phyloP scores from a whole-genome alignment of 2,329 filamentous ascomycete species.

The Chaetomiaceae sp. region DNA sequence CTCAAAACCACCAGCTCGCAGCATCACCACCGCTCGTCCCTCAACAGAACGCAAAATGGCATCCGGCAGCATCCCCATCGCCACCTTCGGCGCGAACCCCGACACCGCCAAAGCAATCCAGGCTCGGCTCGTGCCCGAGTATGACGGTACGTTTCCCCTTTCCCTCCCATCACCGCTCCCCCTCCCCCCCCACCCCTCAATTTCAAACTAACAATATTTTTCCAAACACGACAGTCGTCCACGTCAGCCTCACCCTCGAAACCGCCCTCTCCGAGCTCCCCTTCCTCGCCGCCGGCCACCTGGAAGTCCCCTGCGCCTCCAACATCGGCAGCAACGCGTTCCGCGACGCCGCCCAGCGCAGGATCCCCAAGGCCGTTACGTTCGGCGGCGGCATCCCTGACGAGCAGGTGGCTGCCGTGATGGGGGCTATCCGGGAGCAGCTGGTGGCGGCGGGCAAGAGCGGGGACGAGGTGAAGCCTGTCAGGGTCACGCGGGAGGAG shows the following conservation, averaged over 20 bases:
- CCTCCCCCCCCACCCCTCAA: background rate
- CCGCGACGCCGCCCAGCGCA: conserved; percentile 10
- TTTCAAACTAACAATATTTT: background rate
- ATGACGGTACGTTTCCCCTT: conserved; percentile 8
- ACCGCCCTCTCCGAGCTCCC: conserved; percentile 62
- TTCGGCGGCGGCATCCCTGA: conserved; percentile 26
- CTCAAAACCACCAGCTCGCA: too few species aligned
- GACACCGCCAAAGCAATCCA: conserved; percentile 3
- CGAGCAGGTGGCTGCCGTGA: conserved; percentile 19
- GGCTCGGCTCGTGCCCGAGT: conserved; percentile 7
- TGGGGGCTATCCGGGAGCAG: conserved; percentile 10
- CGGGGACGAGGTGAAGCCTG: conserved; percentile 11
- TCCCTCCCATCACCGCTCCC: background rate
- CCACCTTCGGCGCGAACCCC: conserved; percentile 8
- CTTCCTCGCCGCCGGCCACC: conserved; percentile 88
- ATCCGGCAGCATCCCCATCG: background rate
- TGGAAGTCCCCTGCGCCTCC: conserved; percentile 54
- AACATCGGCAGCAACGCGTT: conserved; percentile 26
- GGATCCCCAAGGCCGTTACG: conserved; percentile 23
- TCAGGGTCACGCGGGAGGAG: conserved; percentile 18
- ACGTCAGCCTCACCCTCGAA: conserved; percentile 14
- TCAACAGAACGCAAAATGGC: too few species aligned
- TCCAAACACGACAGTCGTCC: conserved; percentile 1
- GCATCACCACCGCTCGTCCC: too few species aligned
- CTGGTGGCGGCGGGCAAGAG: background rate